A percentile compares a stretch with the other conserved stretches of the same genome.
Evolutionary conservation across 495 filamentous ascomycete species (phyloP).

Genomic region (Penicillium pulvis): DNA sequence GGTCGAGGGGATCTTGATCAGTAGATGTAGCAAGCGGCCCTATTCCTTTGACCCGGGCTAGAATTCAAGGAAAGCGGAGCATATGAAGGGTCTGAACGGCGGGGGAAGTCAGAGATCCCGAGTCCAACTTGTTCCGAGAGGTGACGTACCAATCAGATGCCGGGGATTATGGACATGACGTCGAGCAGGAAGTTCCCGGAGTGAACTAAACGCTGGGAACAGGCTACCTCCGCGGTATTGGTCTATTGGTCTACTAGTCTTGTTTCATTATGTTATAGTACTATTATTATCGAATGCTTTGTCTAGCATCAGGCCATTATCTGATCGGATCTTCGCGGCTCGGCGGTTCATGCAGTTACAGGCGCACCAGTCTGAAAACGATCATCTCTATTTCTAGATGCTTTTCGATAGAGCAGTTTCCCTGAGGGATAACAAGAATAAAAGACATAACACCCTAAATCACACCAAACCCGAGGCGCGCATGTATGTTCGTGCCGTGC

Average conservation of each 20-base stretch:
- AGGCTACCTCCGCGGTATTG: neutral
- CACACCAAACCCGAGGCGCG: constrained; percentile 26
- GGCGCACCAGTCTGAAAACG: neutral
- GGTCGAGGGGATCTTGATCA: constrained; percentile 2
- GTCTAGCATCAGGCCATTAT: too few species aligned
- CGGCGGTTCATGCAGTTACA: neutral
- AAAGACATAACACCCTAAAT: constrained; percentile 24
- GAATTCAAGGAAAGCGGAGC: constrained; percentile 12
- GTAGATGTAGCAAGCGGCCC: neutral
- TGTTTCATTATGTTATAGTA: neutral
- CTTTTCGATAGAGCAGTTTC: constrained; percentile 28
- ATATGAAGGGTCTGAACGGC: constrained; percentile 6
- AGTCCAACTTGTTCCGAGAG: constrained; percentile 14
- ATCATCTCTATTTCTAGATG: constrained; percentile 33
- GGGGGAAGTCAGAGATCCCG: constrained; percentile 21
- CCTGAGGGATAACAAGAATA: constrained; percentile 1
- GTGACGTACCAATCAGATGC: constrained; percentile 25
- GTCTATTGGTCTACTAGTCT: too few species aligned
- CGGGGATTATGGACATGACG: constrained; percentile 31
- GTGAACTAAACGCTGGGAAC: neutral
- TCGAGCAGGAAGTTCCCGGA: constrained; percentile 24
- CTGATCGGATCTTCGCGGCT: constrained; percentile 7
- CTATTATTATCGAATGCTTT: neutral
- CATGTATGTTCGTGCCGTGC: constrained; percentile 32
- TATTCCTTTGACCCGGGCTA: constrained; percentile 12